Conservation (phyloP, 2,329 filamentous ascomycete species). For the Fusarium temperatum region DNA sequence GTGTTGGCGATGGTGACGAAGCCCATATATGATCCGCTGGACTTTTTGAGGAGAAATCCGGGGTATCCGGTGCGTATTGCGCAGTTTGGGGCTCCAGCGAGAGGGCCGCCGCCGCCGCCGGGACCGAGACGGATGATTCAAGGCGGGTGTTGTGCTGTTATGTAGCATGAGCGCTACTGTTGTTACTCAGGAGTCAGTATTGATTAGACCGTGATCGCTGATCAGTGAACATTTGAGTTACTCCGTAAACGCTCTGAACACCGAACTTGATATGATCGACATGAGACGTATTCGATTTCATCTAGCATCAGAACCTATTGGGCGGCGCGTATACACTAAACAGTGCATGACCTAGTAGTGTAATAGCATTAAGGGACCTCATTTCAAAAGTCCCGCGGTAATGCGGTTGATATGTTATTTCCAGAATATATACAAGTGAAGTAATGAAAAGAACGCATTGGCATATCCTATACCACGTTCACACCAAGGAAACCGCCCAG, state of each 20-base stretch:
- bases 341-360: not conserved
- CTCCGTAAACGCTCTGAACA: not conserved
- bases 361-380: not conserved
- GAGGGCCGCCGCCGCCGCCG: not conserved
- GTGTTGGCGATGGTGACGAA: not conserved
- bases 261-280: not conserved
- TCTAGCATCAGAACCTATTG: not conserved
- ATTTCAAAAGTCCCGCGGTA: not conserved
- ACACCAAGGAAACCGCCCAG: constrained; percentile 7
- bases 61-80: not conserved
- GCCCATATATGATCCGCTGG: not conserved
- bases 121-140: not conserved
- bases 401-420: not conserved
- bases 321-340: no score
- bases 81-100: not conserved
- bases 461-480: not conserved
- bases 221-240: not conserved
- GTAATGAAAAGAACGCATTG: not conserved
- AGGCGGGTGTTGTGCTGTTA: not conserved
- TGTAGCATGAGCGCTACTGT: not conserved
- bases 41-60: not conserved
- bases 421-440: not conserved
- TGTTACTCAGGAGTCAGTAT: no score
- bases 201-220: not conserved
- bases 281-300: not conserved